Evolutionary conservation across 495 filamentous ascomycete genomes (phyloP).

Genomic region (Penicillium mononematosum): DNA sequence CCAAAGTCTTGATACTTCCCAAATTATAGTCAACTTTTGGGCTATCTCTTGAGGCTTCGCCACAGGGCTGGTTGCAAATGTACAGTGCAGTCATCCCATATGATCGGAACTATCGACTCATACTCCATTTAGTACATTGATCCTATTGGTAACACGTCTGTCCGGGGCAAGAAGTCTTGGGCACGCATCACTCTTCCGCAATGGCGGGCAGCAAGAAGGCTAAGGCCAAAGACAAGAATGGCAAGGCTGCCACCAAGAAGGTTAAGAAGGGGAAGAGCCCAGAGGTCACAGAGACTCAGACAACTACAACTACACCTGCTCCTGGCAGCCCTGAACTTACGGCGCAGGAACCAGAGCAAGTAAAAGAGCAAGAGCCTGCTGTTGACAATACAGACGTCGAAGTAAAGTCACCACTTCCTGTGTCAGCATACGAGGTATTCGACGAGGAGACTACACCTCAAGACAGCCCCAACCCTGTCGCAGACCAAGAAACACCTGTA

Average conservation of each 20-base stretch:
- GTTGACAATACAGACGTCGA: constrained; percentile 23
- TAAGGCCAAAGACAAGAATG: constrained; percentile 37
- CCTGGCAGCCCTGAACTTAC: constrained; percentile 26
- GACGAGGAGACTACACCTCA: constrained; percentile 4
- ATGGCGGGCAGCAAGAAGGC: constrained; percentile 43
- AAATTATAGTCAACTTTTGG: constrained; percentile 24
- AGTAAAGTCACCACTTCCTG: constrained; percentile 19
- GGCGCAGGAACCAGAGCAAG: constrained; percentile 27
- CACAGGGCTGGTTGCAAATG: constrained; percentile 36
- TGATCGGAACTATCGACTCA: constrained; percentile 36
- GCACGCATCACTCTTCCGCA: constrained; percentile 36
- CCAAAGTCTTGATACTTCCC: constrained; percentile 9
- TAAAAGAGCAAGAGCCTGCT: constrained; percentile 19
- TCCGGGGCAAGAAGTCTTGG: constrained; percentile 25
- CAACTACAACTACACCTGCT: constrained; percentile 29
- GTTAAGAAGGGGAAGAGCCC: constrained; percentile 44
- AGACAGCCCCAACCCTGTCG: background rate
- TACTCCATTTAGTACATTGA: constrained; percentile 23
- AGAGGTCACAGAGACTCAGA: constrained; percentile 34
- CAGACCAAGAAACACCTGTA: background rate
- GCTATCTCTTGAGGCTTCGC: constrained; percentile 41
- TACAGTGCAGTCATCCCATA: constrained; percentile 36
- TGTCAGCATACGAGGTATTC: constrained; percentile 8
- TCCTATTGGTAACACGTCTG: constrained; percentile 49
- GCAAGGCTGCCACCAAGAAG: constrained; percentile 39